phyloP scores from a whole-genome alignment of 2,329 filamentous ascomycete species.

The Teratosphaeria gauchensis region DNA sequence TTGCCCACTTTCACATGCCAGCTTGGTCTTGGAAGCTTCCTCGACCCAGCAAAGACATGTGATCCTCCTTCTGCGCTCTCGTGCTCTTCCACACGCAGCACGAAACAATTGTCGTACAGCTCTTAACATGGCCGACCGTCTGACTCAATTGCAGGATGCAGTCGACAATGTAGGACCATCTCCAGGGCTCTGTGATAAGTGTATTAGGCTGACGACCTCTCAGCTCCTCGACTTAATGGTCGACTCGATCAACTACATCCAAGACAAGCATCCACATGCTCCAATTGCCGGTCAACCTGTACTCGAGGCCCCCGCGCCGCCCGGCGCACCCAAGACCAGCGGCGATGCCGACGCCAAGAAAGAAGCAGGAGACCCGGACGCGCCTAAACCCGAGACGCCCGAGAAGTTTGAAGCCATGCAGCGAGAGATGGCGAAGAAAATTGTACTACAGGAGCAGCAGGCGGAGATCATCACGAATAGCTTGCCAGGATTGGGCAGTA shows the following conservation, averaged over 20 bases:
- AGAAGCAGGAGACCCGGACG: conserved; percentile 5
- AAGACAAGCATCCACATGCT: conserved; percentile 31
- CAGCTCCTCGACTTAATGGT: conserved; percentile 42
- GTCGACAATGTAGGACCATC: conserved; percentile 58
- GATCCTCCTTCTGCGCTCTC: not conserved
- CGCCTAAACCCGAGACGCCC: conserved; percentile 52
- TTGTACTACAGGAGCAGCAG: conserved; percentile 73
- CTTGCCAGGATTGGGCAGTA: conserved; percentile 68
- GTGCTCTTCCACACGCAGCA: not conserved
- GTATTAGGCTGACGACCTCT: not conserved
- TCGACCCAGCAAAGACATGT: not conserved
- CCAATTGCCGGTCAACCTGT: conserved; percentile 35
- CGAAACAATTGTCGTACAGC: not conserved
- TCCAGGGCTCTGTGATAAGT: not conserved
- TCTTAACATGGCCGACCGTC: conserved; percentile 45
- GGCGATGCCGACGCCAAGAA: conserved; percentile 8
- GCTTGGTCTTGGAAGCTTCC: not conserved
- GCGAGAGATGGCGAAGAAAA: conserved; percentile 63
- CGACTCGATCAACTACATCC: conserved; percentile 35
- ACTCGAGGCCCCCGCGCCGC: conserved; percentile 13
- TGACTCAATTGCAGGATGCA: conserved; percentile 78
- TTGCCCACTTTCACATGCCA: conserved; percentile 1
- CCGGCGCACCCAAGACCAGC: conserved; percentile 9
- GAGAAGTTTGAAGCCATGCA: conserved; percentile 59
- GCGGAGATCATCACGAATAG: conserved; percentile 68